phyloP scores from a whole-genome alignment of 2,329 filamentous ascomycete genomes.

The Penicillium oxalicum region DNA sequence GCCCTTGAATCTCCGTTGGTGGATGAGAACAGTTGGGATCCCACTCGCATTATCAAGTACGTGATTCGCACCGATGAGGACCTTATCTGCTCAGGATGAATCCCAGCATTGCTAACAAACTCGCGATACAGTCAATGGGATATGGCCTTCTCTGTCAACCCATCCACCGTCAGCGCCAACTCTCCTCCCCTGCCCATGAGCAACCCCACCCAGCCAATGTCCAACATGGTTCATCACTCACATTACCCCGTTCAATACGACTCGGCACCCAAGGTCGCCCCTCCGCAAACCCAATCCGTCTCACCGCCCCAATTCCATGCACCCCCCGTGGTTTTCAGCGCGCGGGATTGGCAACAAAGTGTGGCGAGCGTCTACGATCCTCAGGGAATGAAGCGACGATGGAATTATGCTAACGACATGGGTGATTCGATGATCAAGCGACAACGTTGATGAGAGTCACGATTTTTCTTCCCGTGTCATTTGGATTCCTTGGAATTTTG shows the following conservation, averaged over 20 bases:
- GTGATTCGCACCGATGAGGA: slow-evolving; percentile 32
- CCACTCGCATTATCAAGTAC: slow-evolving; percentile 83
- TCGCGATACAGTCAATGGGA: slow-evolving; percentile 72
- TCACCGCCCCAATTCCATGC: slow-evolving; percentile 30
- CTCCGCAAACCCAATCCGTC: slow-evolving; percentile 28
- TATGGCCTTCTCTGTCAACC: slow-evolving; percentile 76
- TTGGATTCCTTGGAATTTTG: no score
- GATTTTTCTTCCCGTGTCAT: background rate
- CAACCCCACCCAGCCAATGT: slow-evolving; percentile 23
- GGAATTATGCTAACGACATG: slow-evolving; percentile 37
- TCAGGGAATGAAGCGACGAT: slow-evolving; percentile 41
- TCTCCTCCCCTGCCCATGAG: slow-evolving; percentile 38
- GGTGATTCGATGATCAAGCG: slow-evolving; percentile 28
- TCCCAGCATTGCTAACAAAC: slow-evolving; percentile 21
- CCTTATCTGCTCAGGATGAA: background rate
- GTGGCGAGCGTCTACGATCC: slow-evolving; percentile 45
- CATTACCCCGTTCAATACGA: slow-evolving; percentile 35
- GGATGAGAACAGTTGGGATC: slow-evolving; percentile 73
- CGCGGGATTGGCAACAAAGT: slow-evolving; percentile 45
- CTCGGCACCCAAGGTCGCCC: slow-evolving; percentile 24
- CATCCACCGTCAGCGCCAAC: slow-evolving; percentile 36
- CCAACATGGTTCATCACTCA: slow-evolving; percentile 18
- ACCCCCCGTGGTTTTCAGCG: slow-evolving; percentile 37
- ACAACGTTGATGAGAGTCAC: slow-evolving; percentile 23
- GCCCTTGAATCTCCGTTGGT: slow-evolving; percentile 53